Conservation (phyloP, 2,329 filamentous ascomycete species). For the Penicillium sp. region DNA sequence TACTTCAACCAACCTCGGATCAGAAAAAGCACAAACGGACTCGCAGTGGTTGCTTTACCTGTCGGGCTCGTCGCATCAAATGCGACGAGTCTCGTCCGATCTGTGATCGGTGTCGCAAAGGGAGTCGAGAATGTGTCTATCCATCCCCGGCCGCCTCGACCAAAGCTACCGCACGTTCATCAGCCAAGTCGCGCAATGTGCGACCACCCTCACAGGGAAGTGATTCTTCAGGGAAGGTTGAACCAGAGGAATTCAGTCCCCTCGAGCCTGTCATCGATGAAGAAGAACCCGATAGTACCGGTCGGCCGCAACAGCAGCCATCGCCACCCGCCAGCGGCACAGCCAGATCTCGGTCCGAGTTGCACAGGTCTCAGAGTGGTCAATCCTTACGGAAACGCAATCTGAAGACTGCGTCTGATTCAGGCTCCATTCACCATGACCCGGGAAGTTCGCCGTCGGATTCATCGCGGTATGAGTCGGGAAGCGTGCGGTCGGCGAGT, state of each 20-base stretch:
- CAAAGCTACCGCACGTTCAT: constrained; percentile 38
- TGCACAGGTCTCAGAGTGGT: constrained; percentile 26
- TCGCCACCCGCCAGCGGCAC: constrained; percentile 20
- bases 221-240: constrained; percentile 49
- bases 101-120: constrained; percentile 89
- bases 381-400: constrained; percentile 29
- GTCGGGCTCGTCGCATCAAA: constrained; percentile 82
- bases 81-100: constrained; percentile 85
- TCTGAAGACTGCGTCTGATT: constrained; percentile 26
- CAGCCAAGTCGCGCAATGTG: constrained; percentile 39
- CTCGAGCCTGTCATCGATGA: constrained; percentile 43
- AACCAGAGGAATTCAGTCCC: constrained; percentile 36
- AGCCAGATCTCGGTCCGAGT: constrained; percentile 16
- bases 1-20: constrained; percentile 45
- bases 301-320: constrained; percentile 16
- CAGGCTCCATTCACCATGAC: constrained; percentile 41
- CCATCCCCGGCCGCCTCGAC: constrained; percentile 56
- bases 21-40: constrained; percentile 90
- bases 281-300: constrained; percentile 31
- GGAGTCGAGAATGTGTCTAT: constrained; percentile 83
- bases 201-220: constrained; percentile 41
- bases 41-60: constrained; percentile 89
- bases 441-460: constrained; percentile 50
- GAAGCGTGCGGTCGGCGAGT: constrained; percentile 32
- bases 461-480: constrained; percentile 36